Evolutionary conservation across 371 early-diverging fungal genomes (phyloP).

Genomic region (Lichtheimia hyalospora): DNA sequence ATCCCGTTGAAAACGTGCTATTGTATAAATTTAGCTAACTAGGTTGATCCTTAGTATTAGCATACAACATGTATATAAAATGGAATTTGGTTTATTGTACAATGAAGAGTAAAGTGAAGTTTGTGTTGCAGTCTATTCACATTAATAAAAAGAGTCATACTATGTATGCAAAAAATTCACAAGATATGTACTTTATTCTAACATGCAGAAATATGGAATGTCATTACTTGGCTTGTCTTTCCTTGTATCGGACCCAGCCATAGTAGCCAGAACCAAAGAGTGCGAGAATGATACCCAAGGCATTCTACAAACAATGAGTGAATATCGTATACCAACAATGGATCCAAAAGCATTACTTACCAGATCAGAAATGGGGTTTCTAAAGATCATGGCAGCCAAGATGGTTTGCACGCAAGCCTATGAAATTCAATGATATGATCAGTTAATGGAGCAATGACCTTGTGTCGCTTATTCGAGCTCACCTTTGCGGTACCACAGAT

Average conservation of each 20-base stretch:
- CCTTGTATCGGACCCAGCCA: conserved; percentile 69
- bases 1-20: neutral
- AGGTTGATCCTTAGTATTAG: too few relatives aligned
- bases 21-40: neutral
- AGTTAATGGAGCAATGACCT: neutral
- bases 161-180: too few relatives aligned
- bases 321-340: neutral
- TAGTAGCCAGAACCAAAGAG: conserved; percentile 69
- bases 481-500: conserved; percentile 78
- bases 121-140: too few relatives aligned
- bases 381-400: conserved; percentile 66
- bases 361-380: conserved; percentile 65
- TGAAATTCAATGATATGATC: neutral
- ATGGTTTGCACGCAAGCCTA: conserved; percentile 70
- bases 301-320: conserved; percentile 46
- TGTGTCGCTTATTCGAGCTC: neutral
- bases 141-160: too few relatives aligned
- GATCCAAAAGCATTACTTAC: conserved; percentile 31
- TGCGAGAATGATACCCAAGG: conserved; percentile 66
- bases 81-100: too few relatives aligned
- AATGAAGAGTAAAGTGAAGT: too few relatives aligned
- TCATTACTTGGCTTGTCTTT: conserved; percentile 47
- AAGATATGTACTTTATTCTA: too few relatives aligned
- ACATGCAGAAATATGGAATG: too few relatives aligned
- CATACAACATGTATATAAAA: too few relatives aligned